Conservation (phyloP, 129 eudicot genomes). For the Lactuca saligna region DNA sequence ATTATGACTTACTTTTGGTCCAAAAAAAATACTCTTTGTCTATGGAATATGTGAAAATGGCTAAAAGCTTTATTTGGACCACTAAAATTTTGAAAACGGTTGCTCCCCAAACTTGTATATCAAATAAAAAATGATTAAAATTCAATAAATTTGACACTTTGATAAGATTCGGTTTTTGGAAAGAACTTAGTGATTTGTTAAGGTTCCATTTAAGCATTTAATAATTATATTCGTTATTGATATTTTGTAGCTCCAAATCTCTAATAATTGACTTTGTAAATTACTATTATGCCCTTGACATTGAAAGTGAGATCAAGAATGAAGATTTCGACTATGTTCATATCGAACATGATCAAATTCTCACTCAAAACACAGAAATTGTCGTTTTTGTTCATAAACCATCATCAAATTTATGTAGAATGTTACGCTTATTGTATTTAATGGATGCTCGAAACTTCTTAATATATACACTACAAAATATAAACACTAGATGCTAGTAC, state of each 20-base stretch:
- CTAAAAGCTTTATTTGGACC: conserved; percentile 30
- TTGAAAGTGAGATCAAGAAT: neutral
- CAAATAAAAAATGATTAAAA: neutral
- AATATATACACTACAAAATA: neutral
- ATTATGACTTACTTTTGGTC: conserved; percentile 37
- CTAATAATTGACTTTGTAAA: conserved; percentile 12
- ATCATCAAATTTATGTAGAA: neutral
- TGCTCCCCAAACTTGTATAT: conserved; percentile 16
- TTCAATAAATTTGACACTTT: neutral
- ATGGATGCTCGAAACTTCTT: neutral
- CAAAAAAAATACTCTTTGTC: conserved; percentile 33
- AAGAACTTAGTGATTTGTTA: conserved; percentile 15
- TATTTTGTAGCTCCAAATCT: conserved; percentile 10
- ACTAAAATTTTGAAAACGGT: conserved; percentile 26
- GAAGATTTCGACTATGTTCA: neutral
- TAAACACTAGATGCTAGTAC: neutral
- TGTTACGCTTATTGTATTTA: neutral
- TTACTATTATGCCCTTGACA: conserved; percentile 6
- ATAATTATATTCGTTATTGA: conserved; percentile 15
- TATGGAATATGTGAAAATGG: conserved; percentile 25
- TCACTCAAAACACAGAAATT: neutral
- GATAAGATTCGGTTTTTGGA: conserved; percentile 2
- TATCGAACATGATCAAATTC: neutral
- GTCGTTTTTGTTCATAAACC: neutral
- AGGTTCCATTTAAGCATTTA: conserved; percentile 15